Evolutionary conservation across 768 basidiomycete species (phyloP).

Genomic region (Nevesoporus exiguus): DNA sequence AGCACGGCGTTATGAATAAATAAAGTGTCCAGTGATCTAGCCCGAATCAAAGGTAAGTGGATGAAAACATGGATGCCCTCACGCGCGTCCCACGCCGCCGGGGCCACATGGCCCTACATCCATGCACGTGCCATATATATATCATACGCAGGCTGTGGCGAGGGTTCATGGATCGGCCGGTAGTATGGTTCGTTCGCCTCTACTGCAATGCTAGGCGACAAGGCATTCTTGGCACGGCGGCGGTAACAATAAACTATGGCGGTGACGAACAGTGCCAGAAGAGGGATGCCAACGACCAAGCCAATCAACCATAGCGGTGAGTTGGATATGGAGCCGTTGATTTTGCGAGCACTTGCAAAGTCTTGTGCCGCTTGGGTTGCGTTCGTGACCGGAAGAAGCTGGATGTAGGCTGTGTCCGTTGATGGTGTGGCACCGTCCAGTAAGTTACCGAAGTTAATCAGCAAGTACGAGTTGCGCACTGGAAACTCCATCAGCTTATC

Average conservation of each 20-base stretch:
- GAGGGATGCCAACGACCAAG: slow-evolving; percentile 5
- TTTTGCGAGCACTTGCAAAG: slow-evolving; percentile 11
- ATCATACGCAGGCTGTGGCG: slow-evolving; percentile 28
- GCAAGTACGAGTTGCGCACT: slow-evolving; percentile 66
- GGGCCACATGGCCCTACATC: too few species aligned
- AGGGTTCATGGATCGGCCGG: slow-evolving; percentile 24
- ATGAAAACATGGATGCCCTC: too few species aligned
- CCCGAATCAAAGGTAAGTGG: too few species aligned
- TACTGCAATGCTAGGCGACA: slow-evolving; percentile 4
- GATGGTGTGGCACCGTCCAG: slow-evolving; percentile 39
- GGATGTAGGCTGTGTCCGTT: slow-evolving; percentile 52
- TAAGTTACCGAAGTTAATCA: slow-evolving; percentile 65
- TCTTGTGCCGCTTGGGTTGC: slow-evolving; percentile 36
- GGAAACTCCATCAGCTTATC: neutral
- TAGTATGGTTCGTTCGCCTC: slow-evolving; percentile 10
- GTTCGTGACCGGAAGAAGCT: slow-evolving; percentile 56
- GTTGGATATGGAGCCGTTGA: slow-evolving; percentile 11
- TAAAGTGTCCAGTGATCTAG: too few species aligned
- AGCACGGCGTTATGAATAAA: too few species aligned
- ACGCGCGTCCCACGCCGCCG: slow-evolving; percentile 26
- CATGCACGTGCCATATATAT: slow-evolving; percentile 22
- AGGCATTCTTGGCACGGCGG: slow-evolving; percentile 8
- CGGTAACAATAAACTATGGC: slow-evolving; percentile 3
- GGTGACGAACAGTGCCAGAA: slow-evolving; percentile 9
- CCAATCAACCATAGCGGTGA: slow-evolving; percentile 12